Base-by-base conservation (phyloP, 2,329 filamentous ascomycete genomes). In the Domatiomyces catenatus region DNA sequence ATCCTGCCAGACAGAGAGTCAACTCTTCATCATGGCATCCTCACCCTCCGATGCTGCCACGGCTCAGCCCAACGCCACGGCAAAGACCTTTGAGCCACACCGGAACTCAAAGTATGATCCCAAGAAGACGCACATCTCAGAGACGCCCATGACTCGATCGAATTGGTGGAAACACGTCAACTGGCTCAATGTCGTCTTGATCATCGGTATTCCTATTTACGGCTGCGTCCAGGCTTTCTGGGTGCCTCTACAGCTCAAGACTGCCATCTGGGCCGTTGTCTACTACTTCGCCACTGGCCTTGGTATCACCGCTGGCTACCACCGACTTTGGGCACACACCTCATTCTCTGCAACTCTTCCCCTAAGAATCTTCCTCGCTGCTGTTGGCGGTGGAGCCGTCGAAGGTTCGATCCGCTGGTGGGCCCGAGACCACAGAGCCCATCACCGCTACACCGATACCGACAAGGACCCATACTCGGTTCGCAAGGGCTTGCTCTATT, bases 161-260 rank as follows among this genome's bases (percentile, higher is more conserved):
- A 94, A 94, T 73, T 92, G 86, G 85, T 81, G 88, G 71, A 83
- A 89, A 71, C 88, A 94, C 65, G 77, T 94, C 73, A 88, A 94
- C 76, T 94, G 88, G 87, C 76, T 94, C 59, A 94, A 94, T 68
- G 81, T 86, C 56, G 76, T 75, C 55, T 77, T 94, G 66, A 90
- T 94, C 65, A 68, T 93, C 58, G 74, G 83, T 59, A 76, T 94
- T 45, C 88, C 89, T 43, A 55, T 89, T 46, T 73, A 77, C 52
- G 88, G 88, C 56, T 76, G 83, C 63, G 68, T 92, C 60, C 76
- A 79, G 50, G 76, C 87, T 48, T 80, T 84, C 69, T 94, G 83
- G 82, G 83, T 86, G 45, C 86, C 86, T 50, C 71, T 90, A 32
- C 73, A 79, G 47, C 67, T 74, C 57, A 80, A 86, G 69, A 93